These are phyloP conservation scores for Knoxia roxburghii DNA, from an alignment of 257 asterid genomes.

Conservation along the genomic window DNA sequence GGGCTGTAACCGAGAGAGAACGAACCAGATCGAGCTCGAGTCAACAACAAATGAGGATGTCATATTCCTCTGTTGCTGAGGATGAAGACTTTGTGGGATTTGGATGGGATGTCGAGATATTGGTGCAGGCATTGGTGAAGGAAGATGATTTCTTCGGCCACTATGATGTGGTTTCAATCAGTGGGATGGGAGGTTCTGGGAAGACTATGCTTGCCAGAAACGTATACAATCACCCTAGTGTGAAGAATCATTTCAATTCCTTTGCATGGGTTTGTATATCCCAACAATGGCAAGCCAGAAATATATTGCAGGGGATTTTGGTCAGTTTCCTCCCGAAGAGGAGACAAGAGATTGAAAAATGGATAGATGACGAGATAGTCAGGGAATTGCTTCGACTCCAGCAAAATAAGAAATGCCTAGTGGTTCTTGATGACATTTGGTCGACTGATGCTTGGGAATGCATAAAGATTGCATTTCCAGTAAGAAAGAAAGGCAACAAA, in stretches of 20 bases:
- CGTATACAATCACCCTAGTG: neutral
- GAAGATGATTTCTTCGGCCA: neutral
- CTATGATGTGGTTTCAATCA: neutral
- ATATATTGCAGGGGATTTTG: neutral
- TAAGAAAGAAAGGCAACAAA: neutral
- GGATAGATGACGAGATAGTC: neutral
- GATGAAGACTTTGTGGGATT: neutral
- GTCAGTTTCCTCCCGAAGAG: constrained; percentile 5
- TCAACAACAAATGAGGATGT: neutral
- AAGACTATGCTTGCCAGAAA: neutral
- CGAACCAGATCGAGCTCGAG: neutral
- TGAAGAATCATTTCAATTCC: neutral
- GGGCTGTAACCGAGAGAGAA: neutral
- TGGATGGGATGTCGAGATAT: neutral
- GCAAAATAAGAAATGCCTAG: neutral
- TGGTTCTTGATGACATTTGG: constrained; percentile 3
- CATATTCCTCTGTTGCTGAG: neutral
- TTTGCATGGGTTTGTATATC: constrained; percentile 16
- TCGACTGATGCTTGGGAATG: neutral
- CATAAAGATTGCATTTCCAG: neutral
- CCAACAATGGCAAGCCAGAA: constrained; percentile 7
- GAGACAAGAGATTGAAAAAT: neutral
- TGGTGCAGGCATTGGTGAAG: neutral
- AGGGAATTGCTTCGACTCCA: neutral
- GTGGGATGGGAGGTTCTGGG: neutral